Evolutionary conservation across 2,329 filamentous ascomycete species (phyloP), one percentile per base, ranked within the genome.

Genomic region (Pestalotiopsis sp.): DNA sequence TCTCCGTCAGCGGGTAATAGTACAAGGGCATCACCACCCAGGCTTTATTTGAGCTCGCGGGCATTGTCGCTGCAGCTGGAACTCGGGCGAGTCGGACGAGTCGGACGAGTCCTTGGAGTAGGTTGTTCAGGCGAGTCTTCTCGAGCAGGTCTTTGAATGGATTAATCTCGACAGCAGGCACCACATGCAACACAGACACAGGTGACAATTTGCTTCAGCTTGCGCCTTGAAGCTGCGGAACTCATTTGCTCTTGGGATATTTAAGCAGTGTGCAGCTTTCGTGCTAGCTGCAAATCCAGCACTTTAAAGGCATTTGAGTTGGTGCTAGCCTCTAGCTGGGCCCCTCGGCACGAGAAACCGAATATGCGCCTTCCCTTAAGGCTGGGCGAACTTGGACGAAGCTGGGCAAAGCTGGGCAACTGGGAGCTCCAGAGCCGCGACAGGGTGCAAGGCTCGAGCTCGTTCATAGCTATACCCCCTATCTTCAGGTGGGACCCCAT

Each of bases 21-120:
- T 64, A 64, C n/a, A 64, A 39, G 26, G 61, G 61, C 61, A 64
- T 64, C n/a, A 64, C 61, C 22, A 64, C 61, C 61, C 61, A 64
- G 10, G 61, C n/a, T 52, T 52, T 44, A 22, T 22, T 22, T 52
- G 44, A 35, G 20, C 20, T 58, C 22, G 22, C 10, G 24, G 26
- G 14, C 56, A 58, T 58, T n/a, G 10, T 58, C 13, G 22, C 14
- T 24, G 56, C 13, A 22, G 5, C 20, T 22, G 56, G 22, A 35
- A 14, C 22, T 58, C 17, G 56, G 14, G 6, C 24, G 22, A 6
- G 22, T 14, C 22, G 56, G 14, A 5, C 24, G 22, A 2, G 22
- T 14, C 22, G 7, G 56, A 30, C 30, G 30, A 58, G 26, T 4
- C 20, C 6, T 13, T 14, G 6, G 22, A 22, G 56, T 26, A 11